phyloP scores from a whole-genome alignment of 371 early-diverging fungal species.

The Circinella umbellata region DNA sequence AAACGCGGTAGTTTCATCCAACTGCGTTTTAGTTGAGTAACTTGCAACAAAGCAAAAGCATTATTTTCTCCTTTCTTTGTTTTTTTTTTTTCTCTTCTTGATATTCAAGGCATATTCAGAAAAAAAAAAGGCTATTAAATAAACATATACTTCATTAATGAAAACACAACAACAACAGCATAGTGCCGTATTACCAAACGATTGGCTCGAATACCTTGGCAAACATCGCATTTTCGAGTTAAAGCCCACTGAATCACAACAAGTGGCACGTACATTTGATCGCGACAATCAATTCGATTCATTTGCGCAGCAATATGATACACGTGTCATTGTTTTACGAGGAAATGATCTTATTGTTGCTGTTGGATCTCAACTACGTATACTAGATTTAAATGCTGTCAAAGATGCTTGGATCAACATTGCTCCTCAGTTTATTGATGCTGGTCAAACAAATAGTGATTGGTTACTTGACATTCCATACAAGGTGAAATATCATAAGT shows the following conservation, averaged over 20 bases:
- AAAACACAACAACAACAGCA: background rate
- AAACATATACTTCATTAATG: too few species aligned
- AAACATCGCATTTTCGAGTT: slow-evolving; percentile 19
- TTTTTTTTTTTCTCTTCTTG: too few species aligned
- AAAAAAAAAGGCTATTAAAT: background rate
- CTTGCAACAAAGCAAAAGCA: too few species aligned
- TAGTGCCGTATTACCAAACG: slow-evolving; percentile 18
- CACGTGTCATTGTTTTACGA: slow-evolving; percentile 36
- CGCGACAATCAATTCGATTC: slow-evolving; percentile 8
- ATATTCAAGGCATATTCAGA: background rate
- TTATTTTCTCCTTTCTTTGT: too few species aligned
- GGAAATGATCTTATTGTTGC: slow-evolving; percentile 48
- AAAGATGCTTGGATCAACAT: slow-evolving; percentile 46
- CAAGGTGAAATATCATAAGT: slow-evolving; percentile 25
- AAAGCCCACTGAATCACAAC: background rate
- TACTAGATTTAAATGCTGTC: slow-evolving; percentile 36
- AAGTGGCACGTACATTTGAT: slow-evolving; percentile 5
- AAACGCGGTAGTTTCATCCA: too few species aligned
- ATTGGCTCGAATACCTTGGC: slow-evolving; percentile 24
- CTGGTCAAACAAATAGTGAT: slow-evolving; percentile 6
- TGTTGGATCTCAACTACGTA: slow-evolving; percentile 37
- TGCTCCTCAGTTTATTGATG: slow-evolving; percentile 22
- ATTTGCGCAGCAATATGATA: slow-evolving; percentile 24
- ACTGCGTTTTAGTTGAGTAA: too few species aligned
- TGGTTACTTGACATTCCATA: slow-evolving; percentile 45